Evolutionary conservation across 352 stramenopile species (phyloP).

Genomic region (Aphanomyces cochlioides): DNA sequence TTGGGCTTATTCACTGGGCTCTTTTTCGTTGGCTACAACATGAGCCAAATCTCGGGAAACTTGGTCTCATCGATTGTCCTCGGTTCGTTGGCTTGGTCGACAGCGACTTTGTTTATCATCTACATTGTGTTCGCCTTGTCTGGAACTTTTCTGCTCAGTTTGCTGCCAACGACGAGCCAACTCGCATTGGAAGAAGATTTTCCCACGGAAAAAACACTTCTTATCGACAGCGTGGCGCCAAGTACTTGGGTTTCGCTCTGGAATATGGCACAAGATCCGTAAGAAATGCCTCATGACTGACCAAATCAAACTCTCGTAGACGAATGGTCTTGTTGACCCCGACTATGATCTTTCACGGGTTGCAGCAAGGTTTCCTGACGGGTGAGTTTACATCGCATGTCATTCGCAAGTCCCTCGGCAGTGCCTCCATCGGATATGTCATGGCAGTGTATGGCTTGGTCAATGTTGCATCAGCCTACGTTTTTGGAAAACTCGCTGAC

Average conservation of each 20-base stretch:
- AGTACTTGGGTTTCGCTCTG: too few relatives aligned
- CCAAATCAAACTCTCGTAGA: not conserved
- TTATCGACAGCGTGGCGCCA: too few relatives aligned
- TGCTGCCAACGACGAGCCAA: not conserved
- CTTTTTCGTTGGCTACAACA: conserved; percentile 22
- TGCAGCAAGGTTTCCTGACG: conserved; percentile 26
- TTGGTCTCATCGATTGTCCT: conserved; percentile 20
- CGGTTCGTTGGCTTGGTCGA: conserved; percentile 1
- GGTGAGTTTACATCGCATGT: conserved; percentile 20
- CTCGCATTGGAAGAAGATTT: too few relatives aligned
- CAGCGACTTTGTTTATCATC: conserved; percentile 11
- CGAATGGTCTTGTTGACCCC: conserved; percentile 17
- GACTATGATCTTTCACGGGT: conserved; percentile 21
- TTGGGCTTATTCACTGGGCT: conserved; percentile 23
- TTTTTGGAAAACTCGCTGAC: conserved; percentile 16
- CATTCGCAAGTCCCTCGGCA: conserved; percentile 21
- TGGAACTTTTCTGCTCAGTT: conserved; percentile 9
- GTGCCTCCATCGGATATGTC: conserved; percentile 23
- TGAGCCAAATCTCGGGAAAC: conserved; percentile 20
- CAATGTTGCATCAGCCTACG: conserved; percentile 11
- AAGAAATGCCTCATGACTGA: not conserved
- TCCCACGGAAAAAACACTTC: too few relatives aligned
- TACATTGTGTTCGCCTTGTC: conserved; percentile 10
- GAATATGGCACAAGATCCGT: too few relatives aligned
- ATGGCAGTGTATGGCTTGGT: conserved; percentile 25